Conservation (phyloP, 768 basidiomycete genomes). For the Mycena amicta region DNA sequence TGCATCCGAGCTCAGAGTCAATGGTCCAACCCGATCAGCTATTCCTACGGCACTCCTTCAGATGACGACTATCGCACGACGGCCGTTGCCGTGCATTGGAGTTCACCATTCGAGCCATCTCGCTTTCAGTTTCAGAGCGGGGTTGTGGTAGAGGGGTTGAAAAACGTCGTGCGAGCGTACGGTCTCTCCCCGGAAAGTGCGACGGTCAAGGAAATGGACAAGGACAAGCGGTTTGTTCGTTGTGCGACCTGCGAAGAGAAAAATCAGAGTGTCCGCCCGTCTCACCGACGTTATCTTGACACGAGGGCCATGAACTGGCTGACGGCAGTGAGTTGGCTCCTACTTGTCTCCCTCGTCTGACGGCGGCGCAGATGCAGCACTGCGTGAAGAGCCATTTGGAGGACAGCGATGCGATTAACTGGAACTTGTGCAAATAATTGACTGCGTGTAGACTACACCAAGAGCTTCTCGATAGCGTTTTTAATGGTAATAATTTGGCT, state of each 20-base stretch:
- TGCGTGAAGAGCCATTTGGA: not conserved
- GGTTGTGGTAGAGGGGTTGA: not conserved
- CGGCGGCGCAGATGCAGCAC: not conserved
- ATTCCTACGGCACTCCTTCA: not conserved
- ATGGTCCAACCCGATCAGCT: conserved; percentile 2
- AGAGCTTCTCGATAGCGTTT: conserved; percentile 73
- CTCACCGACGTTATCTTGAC: not conserved
- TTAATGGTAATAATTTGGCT: conserved; percentile 90
- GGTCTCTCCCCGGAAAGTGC: conserved; percentile 5
- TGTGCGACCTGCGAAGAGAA: not conserved
- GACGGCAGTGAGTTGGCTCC: not conserved
- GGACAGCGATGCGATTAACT: not conserved
- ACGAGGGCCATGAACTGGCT: not conserved
- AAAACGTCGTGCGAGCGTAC: conserved; percentile 7
- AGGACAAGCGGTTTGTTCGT: not conserved
- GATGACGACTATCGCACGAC: not conserved
- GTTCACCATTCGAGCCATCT: not conserved
- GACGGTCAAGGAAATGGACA: conserved; percentile 3
- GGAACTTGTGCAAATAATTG: not conserved
- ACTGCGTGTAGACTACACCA: conserved; percentile 43
- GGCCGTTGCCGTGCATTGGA: not conserved
- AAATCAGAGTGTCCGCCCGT: not conserved
- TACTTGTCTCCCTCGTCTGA: not conserved
- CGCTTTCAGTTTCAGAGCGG: not conserved
- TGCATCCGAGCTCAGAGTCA: not conserved